Evolutionary conservation across 2,329 filamentous ascomycete genomes (phyloP), one percentile per base, ranked within the genome.

Genomic region (Orbilia javanica): DNA sequence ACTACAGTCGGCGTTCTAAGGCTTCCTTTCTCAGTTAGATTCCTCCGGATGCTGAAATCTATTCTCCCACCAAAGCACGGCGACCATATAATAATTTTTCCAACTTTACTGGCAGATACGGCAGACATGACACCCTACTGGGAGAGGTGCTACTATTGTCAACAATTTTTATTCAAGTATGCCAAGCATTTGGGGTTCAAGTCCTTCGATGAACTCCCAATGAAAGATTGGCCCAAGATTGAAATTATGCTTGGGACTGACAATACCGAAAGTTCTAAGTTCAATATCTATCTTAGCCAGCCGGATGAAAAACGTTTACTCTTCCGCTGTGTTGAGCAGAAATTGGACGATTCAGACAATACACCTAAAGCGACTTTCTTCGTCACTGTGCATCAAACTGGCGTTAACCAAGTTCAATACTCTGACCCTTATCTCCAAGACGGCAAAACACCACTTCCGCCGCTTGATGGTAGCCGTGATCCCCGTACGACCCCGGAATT

Each of bases 261-360:
- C 48, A 67, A 77, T 15, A 50, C 18, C 3, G 4, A 44, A 10
- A 39, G 34, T 11, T 60, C 57, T 2, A 77, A 67, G 48, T 77
- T 65, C 25, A 60, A 77, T 39, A 66, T 77, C 5, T 77, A 77
- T 44, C 60, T 77, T 20, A 77, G 73, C 31, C 73, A 77, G 25
- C 66, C 52, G 11, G 73, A 77, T 27, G 73, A 77, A 13, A 71
- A 71, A 34, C 66, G 73, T 20, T 62, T 77, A 3, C 62, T 71
- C 18, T 77, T 77, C 48, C 66, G 73, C 18, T 77, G 73, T 18
- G 73, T 77, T 8, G 73, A 77, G 29, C 73, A 77, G n/a, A 71
- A 67, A n/a, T 27, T 57, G n/a, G n/a, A 36, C 18, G 42, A 63
- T 3, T 42, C 60, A 2, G 73, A 71, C 39, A 63, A 71, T n/a